These are phyloP conservation scores for Heliamphora exappendiculata DNA, from an alignment of 148 eudicot genomes.

Conservation along the genomic window DNA sequence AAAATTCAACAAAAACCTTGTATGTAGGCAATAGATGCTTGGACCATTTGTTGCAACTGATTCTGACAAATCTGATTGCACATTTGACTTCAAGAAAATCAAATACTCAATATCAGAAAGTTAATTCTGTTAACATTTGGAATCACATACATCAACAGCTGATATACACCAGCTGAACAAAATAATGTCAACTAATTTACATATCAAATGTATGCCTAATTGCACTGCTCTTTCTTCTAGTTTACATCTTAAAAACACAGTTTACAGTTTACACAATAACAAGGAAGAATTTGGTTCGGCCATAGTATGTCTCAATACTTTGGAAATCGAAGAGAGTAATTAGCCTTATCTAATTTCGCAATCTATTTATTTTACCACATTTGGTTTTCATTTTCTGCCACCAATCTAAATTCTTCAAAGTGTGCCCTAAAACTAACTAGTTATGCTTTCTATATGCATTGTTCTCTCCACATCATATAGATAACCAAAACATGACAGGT, in stretches of 20 bases:
- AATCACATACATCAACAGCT: neutral
- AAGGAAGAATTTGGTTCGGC: neutral
- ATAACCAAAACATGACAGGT: conserved; percentile 1
- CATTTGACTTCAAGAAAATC: neutral
- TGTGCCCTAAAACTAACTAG: conserved; percentile 3
- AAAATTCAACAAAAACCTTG: neutral
- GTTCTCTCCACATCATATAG: neutral
- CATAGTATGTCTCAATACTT: neutral
- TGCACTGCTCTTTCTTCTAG: no score
- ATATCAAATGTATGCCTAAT: neutral
- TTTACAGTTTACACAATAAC: neutral
- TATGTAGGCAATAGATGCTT: neutral
- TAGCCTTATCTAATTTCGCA: neutral
- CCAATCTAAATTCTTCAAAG: neutral
- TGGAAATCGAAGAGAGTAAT: neutral
- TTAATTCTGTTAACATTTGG: neutral
- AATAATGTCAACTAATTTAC: neutral
- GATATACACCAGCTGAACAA: neutral
- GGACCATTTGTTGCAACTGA: neutral
- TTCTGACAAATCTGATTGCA: neutral
- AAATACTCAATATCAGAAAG: neutral
- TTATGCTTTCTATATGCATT: neutral
- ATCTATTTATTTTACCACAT: neutral
- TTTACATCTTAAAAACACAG: no score
- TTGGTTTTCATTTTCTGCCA: neutral